phyloP scores from a whole-genome alignment of 2,329 filamentous ascomycete species.

The Elsinoe fawcettii region DNA sequence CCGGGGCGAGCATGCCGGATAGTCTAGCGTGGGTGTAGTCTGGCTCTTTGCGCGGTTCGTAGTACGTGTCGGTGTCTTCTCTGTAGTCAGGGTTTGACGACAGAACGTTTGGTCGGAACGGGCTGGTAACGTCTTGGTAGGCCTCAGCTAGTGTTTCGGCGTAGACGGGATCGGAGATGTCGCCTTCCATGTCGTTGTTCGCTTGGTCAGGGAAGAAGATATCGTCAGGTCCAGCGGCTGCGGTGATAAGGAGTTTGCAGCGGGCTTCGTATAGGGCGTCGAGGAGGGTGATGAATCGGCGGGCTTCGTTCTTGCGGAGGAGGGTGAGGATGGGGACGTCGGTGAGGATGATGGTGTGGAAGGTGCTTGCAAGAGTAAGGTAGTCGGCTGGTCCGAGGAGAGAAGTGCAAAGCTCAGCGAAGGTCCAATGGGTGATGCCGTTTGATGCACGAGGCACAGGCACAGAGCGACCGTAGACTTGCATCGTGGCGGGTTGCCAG shows the following conservation, averaged over 20 bases:
- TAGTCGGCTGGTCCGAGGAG: conserved; percentile 73
- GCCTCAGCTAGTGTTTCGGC: conserved; percentile 64
- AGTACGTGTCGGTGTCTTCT: conserved; percentile 20
- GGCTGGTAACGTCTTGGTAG: conserved; percentile 67
- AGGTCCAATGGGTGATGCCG: conserved; percentile 58
- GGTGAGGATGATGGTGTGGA: conserved; percentile 69
- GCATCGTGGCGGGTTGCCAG: conserved; percentile 41
- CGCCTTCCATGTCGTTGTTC: conserved; percentile 16
- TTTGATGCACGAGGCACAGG: conserved; percentile 50
- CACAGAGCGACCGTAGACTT: conserved; percentile 58
- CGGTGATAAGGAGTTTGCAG: conserved; percentile 65
- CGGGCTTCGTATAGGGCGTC: conserved; percentile 77
- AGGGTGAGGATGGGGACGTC: conserved; percentile 59
- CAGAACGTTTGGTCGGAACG: conserved; percentile 72
- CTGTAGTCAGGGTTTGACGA: conserved; percentile 44
- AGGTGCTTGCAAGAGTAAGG: conserved; percentile 70
- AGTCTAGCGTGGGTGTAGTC: conserved; percentile 33
- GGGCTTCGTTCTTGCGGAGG: conserved; percentile 69
- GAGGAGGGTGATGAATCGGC: conserved; percentile 70
- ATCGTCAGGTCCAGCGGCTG: conserved; percentile 60
- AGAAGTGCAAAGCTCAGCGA: conserved; percentile 56
- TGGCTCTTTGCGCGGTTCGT: conserved; percentile 24
- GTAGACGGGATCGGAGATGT: conserved; percentile 47
- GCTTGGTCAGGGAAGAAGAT: conserved; percentile 60
- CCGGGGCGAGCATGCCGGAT: conserved; percentile 32